These are phyloP conservation scores for Tulasnella sp. DNA, from an alignment of 768 basidiomycete genomes.

Conservation along the genomic window DNA sequence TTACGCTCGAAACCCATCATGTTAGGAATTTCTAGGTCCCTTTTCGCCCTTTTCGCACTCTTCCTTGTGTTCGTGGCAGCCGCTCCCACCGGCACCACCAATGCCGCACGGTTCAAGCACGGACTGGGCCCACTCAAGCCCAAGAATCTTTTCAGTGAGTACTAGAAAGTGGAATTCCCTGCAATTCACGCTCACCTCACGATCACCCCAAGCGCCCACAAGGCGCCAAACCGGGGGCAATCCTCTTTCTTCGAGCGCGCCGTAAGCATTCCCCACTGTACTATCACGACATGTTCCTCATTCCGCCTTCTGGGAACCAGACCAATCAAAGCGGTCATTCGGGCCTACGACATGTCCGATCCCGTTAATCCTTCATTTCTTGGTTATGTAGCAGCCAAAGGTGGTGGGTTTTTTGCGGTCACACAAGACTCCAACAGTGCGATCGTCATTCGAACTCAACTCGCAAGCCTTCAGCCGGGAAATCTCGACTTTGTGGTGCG, in stretches of 20 bases:
- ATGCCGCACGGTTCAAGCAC: background rate
- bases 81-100: background rate
- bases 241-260: background rate
- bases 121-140: background rate
- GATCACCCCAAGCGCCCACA: background rate
- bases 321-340: background rate
- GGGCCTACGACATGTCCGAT: constrained; percentile 5
- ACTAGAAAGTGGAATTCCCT: background rate
- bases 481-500: constrained; percentile 3
- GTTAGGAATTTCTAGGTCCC: background rate
- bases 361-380: background rate
- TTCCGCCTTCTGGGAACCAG: background rate
- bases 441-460: background rate
- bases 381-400: background rate
- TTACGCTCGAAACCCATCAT: background rate
- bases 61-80: constrained; percentile 5
- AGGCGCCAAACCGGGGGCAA: constrained; percentile 1
- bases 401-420: background rate
- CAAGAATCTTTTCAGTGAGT: constrained; percentile 9
- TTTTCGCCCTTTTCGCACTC: background rate
- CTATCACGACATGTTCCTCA: background rate
- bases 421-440: background rate
- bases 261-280: background rate
- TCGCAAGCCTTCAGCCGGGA: background rate
- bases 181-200: background rate